These are phyloP conservation scores for Fusarium abutilonis DNA, from an alignment of 2,329 filamentous ascomycete genomes.

Conservation along the genomic window DNA sequence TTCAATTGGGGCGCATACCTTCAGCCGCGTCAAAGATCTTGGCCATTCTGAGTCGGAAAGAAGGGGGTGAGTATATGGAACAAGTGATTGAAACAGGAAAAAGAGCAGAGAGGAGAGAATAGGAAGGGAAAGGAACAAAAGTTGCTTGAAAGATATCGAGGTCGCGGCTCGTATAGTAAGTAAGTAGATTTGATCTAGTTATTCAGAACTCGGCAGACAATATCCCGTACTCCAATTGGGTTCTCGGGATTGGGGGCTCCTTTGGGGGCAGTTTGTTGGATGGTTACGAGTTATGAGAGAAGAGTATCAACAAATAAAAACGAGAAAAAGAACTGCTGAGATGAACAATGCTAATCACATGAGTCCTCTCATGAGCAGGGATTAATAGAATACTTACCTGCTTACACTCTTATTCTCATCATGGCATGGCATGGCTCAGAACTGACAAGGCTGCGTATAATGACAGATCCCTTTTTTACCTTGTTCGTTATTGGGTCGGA, in stretches of 20 bases:
- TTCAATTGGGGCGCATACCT: slow-evolving; percentile 54
- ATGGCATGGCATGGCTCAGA: slow-evolving; percentile 14
- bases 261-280: slow-evolving; percentile 25
- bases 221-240: slow-evolving; percentile 33
- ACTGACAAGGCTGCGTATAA: slow-evolving; percentile 5
- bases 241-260: slow-evolving; percentile 27
- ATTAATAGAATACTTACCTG: background rate
- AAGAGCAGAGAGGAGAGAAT: background rate
- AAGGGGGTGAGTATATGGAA: background rate
- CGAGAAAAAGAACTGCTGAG: background rate
- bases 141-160: slow-evolving; percentile 3
- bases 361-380: slow-evolving; percentile 11
- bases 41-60: slow-evolving; percentile 57
- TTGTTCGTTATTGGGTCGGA: slow-evolving; percentile 30
- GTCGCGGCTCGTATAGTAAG: slow-evolving; percentile 3
- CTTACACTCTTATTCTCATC: background rate
- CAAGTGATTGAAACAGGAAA: slow-evolving; percentile 1
- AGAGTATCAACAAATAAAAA: slow-evolving; percentile 6
- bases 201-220: slow-evolving; percentile 23
- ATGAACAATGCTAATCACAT: background rate
- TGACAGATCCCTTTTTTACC: slow-evolving; percentile 5
- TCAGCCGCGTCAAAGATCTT: slow-evolving; percentile 74
- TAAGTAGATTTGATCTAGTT: background rate
- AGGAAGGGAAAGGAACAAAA: slow-evolving; percentile 6
- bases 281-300: background rate